These are phyloP conservation scores for Collybia nuda DNA, from an alignment of 768 basidiomycete species.

Conservation along the genomic window DNA sequence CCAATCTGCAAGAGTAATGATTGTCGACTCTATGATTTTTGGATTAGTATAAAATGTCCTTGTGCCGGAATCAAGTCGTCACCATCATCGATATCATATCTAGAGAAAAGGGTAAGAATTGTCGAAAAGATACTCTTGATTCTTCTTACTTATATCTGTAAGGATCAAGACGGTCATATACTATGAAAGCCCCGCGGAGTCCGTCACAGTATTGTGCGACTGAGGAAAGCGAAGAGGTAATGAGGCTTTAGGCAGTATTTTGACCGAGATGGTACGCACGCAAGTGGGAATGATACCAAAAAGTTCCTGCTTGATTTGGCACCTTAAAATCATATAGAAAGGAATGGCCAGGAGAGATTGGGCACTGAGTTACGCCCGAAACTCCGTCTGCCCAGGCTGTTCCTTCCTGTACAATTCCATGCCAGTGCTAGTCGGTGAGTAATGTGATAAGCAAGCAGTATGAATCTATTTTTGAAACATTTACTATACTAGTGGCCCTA, in stretches of 20 bases:
- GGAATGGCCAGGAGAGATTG: constrained; percentile 37
- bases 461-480: constrained; percentile 7
- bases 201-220: constrained; percentile 42
- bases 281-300: constrained; percentile 37
- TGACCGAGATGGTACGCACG: constrained; percentile 19
- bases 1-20: constrained; percentile 36
- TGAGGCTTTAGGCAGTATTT: not conserved
- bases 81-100: constrained; percentile 14
- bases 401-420: constrained; percentile 43
- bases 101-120: not conserved
- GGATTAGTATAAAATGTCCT: not conserved
- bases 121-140: constrained; percentile 1
- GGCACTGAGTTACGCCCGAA: constrained; percentile 44
- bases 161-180: constrained; percentile 32
- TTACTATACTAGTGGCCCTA: constrained; percentile 28
- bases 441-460: constrained; percentile 7
- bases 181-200: constrained; percentile 34
- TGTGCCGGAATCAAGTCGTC: not conserved
- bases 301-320: constrained; percentile 26
- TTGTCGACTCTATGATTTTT: constrained; percentile 12
- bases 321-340: constrained; percentile 42
- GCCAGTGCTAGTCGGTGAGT: constrained; percentile 42
- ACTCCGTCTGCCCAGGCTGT: constrained; percentile 48
- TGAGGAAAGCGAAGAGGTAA: constrained; percentile 6
- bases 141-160: constrained; percentile 22